These are phyloP conservation scores for Debaryomycetaceae sp. DNA, from an alignment of 1,139 yeast genomes.

Conservation along the genomic window DNA sequence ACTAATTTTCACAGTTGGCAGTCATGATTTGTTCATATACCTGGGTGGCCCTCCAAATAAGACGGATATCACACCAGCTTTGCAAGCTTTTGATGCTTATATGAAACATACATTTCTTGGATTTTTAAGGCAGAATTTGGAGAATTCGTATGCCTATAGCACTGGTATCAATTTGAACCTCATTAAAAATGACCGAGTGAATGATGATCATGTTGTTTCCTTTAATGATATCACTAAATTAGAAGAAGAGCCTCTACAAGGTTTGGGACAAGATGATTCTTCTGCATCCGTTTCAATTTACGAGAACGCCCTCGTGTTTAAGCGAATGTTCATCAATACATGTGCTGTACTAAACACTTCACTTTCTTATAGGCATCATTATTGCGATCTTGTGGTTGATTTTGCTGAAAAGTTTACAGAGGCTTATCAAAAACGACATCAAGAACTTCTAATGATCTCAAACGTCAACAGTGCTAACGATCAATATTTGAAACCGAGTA, in stretches of 20 bases:
- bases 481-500: neutral
- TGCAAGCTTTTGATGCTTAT: constrained; percentile 58
- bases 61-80: constrained; percentile 22
- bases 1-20: constrained; percentile 53
- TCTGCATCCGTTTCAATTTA: constrained; percentile 21
- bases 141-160: constrained; percentile 19
- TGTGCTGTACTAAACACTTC: constrained; percentile 63
- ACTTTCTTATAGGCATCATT: constrained; percentile 50
- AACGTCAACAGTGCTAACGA: neutral
- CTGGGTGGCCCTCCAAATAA: constrained; percentile 9
- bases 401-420: constrained; percentile 30
- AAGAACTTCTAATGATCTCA: constrained; percentile 19
- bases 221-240: constrained; percentile 1
- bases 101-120: constrained; percentile 66
- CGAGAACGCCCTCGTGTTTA: constrained; percentile 55
- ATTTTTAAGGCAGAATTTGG: constrained; percentile 56
- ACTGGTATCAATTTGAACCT: neutral
- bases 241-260: neutral
- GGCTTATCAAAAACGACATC: constrained; percentile 28
- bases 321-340: constrained; percentile 46
- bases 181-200: neutral
- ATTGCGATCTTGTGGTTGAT: constrained; percentile 43
- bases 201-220: neutral
- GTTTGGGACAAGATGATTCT: constrained; percentile 4
- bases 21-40: constrained; percentile 29